phyloP scores from a whole-genome alignment of 768 basidiomycete species.

The Russula brevipes region DNA sequence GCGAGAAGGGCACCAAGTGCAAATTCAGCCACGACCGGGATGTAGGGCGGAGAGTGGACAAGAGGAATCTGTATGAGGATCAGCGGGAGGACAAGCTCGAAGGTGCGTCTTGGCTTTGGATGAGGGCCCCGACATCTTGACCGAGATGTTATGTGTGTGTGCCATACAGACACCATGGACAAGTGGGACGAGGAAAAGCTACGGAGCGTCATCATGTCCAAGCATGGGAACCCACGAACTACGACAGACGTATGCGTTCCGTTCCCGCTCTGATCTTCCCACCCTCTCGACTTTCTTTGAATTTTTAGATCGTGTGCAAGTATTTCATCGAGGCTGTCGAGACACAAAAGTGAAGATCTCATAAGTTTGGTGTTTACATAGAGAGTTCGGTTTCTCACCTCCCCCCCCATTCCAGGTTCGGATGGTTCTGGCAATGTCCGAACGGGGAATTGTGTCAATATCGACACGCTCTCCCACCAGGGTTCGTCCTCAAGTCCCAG shows the following conservation, averaged over 20 bases:
- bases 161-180: slow-evolving; percentile 84
- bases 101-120: slow-evolving; percentile 39
- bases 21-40: slow-evolving; percentile 95
- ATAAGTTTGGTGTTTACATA: not conserved
- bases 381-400: not conserved
- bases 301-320: slow-evolving; percentile 88
- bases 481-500: slow-evolving; percentile 93
- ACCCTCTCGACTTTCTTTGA: not conserved
- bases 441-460: slow-evolving; percentile 88
- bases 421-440: slow-evolving; percentile 97
- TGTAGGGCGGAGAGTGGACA: slow-evolving; percentile 86
- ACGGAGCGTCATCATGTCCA: slow-evolving; percentile 77
- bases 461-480: slow-evolving; percentile 91
- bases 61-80: slow-evolving; percentile 93
- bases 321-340: slow-evolving; percentile 96
- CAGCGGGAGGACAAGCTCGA: slow-evolving; percentile 70
- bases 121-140: not conserved
- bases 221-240: slow-evolving; percentile 85
- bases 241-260: slow-evolving; percentile 73
- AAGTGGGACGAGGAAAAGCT: slow-evolving; percentile 96
- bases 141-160: not conserved
- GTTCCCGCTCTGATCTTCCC: slow-evolving; percentile 5
- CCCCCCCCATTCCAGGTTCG: slow-evolving; percentile 46
- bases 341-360: slow-evolving; percentile 56
- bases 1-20: slow-evolving; percentile 93